Base-by-base conservation (phyloP, 805 yeast genomes). In the Lipomyces lipofer region DNA sequence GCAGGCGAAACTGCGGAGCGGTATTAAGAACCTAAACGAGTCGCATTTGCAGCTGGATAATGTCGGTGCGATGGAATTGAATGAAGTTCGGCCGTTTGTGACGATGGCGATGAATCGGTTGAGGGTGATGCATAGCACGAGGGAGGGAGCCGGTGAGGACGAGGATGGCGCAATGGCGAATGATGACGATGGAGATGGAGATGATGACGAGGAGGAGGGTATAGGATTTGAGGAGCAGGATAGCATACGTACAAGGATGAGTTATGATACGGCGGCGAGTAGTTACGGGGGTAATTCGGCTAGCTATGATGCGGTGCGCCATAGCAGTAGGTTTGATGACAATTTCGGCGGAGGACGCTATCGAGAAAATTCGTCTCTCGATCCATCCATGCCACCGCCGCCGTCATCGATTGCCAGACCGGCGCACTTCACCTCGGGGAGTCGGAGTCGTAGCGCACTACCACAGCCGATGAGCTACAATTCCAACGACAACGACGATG, bases 11-110 rank as follows among this genome's bases (percentile, higher is more conserved):
- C 84, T 90, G 1, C 77, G 94, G 49, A 82, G 83, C 52, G 98
- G 98, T 65, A 72, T 92, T 43, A 73, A 76, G 45, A 84, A 84
- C 59, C 72, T 92, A 57, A 92, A 92, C 71, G 95, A 87, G 59
- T 81, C 86, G 19, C 88, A 91, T 70, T 76, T 92, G 56, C 88
- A 84, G 66, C 74, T 92, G 68, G 92, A 90, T 63, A 89, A 94
- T 19, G 69, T 94, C 49, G 86, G 95, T 1, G 68, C 85, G 36
- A 68, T 90, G 77, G 99, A 92, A 68, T 84, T 94, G 58, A 91
- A 90, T 68, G 97, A 89, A 67, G 72, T 91, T 49, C 73, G 97
- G 59, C 95, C 97, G 1, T 86, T 89, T 65, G 82, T 90, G 30
- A 74, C 82, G n/a, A 73, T 75, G 12, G 85, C 88, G 0, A 92